Conservation (phyloP, 768 basidiomycete species). For the Rossbeevera mucosa region DNA sequence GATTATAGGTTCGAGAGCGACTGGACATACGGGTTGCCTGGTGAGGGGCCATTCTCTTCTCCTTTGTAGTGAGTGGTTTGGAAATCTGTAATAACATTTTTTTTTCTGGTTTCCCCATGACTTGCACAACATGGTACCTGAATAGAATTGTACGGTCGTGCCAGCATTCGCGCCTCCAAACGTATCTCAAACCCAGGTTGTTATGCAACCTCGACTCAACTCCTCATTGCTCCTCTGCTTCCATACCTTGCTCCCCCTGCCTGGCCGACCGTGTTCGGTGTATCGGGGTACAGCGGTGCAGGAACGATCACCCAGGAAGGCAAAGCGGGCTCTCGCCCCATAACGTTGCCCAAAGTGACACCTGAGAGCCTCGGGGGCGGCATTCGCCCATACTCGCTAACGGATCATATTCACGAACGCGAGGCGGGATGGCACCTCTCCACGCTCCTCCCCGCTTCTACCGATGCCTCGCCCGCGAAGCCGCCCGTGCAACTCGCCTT, state of each 20-base stretch:
- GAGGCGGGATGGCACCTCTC: slow-evolving; percentile 87
- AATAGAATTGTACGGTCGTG: slow-evolving; percentile 83
- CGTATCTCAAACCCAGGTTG: slow-evolving; percentile 97
- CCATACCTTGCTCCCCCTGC: slow-evolving; percentile 54
- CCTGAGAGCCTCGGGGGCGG: slow-evolving; percentile 71
- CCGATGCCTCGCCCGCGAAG: background rate
- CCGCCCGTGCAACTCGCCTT: slow-evolving; percentile 65
- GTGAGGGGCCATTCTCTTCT: slow-evolving; percentile 57
- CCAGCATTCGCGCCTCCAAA: slow-evolving; percentile 61
- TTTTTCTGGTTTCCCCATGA: slow-evolving; percentile 27
- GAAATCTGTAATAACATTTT: slow-evolving; percentile 33
- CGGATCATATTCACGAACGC: slow-evolving; percentile 98
- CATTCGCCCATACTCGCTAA: slow-evolving; percentile 82
- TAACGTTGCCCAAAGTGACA: slow-evolving; percentile 77
- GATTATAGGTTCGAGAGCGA: slow-evolving; percentile 92
- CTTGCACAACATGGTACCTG: background rate
- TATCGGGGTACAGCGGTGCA: slow-evolving; percentile 94
- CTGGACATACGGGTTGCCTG: slow-evolving; percentile 98
- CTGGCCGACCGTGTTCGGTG: slow-evolving; percentile 82
- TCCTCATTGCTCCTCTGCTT: slow-evolving; percentile 87
- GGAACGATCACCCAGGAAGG: slow-evolving; percentile 73
- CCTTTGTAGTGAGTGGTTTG: slow-evolving; percentile 31
- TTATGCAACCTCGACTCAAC: slow-evolving; percentile 89
- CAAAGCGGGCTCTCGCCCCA: slow-evolving; percentile 59
- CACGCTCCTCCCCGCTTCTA: slow-evolving; percentile 38